Base-by-base conservation (phyloP, 495 filamentous ascomycete genomes). In the Venustampulla echinocandica region DNA sequence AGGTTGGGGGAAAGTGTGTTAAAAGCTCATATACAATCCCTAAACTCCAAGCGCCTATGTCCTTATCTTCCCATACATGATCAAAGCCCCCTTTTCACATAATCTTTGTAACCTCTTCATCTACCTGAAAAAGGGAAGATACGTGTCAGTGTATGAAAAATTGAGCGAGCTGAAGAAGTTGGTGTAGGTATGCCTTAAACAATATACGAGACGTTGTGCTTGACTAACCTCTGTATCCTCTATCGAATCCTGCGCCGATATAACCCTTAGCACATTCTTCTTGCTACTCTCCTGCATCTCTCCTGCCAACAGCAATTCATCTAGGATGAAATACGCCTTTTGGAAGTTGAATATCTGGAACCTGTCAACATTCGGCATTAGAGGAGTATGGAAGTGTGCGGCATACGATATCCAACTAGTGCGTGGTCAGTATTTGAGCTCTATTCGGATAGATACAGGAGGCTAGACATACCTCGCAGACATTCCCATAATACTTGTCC, bases 401-500 rank as follows among this genome's bases (percentile, higher is more conserved):
- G 33, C 52, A 30, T 50, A 55, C 52, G 61, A 98, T 92, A 59
- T 98, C 92, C 54, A 98, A 73, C 71, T 54, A 35, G 14, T n/a
- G 24, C 37, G 17, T 25, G n/a, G 42, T 49, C 33, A 49, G 43
- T 21, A 42, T 18, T 9, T n/a, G 28, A 15, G 0, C 1, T 2
- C 32, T 37, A 43, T 1, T 25, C 3, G n/a, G 9, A 14, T 9
- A 22, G n/a, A 14, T n/a, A n/a, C n/a, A n/a, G n/a, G n/a, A n/a
- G n/a, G 14, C 13, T 27, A 34, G 14, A 32, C 38, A 28, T 32
- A 57, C 40, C 47, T 99, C 93, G 79, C 92, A 99, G 47, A 99
- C 92, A 67, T 99, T 99, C 64, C 92, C 92, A 63, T 99, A 99
- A 74, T 97, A 99, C 64, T 97, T 99, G 75, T 99, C 92, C 92